Evolutionary conservation across 106 monocot genomes (phyloP).

Genomic region (Apostasia shenzhenica): DNA sequence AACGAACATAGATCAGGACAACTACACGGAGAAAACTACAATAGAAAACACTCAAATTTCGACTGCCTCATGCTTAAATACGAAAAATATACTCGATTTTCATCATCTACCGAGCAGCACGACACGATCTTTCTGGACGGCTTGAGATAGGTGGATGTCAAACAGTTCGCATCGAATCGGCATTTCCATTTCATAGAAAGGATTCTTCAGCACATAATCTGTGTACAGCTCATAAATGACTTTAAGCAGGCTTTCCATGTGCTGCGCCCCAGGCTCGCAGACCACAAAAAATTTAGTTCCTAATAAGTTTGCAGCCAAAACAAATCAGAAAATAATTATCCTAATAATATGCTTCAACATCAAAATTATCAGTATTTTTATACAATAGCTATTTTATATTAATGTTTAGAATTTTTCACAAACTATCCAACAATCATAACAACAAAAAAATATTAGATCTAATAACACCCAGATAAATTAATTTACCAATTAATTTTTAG

Average conservation of each 20-base stretch:
- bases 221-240: slow-evolving; percentile 85
- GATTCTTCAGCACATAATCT: slow-evolving; percentile 93
- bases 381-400: too few relatives aligned
- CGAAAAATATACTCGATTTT: background rate
- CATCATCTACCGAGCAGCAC: slow-evolving; percentile 57
- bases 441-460: too few relatives aligned
- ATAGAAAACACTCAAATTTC: too few relatives aligned
- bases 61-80: too few relatives aligned
- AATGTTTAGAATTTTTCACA: too few relatives aligned
- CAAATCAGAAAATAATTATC: slow-evolving; percentile 6
- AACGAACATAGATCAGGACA: too few relatives aligned
- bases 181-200: slow-evolving; percentile 99
- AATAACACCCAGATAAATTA: too few relatives aligned
- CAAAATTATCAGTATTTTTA: too few relatives aligned
- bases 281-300: slow-evolving; percentile 95
- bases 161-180: slow-evolving; percentile 95
- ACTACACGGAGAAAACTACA: too few relatives aligned
- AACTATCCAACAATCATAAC: too few relatives aligned
- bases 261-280: slow-evolving; percentile 57
- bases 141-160: slow-evolving; percentile 77
- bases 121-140: slow-evolving; percentile 69
- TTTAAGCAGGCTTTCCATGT: slow-evolving; percentile 80
- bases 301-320: slow-evolving; percentile 6
- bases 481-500: too few relatives aligned
- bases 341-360: too few relatives aligned